These are phyloP conservation scores for Tolypocladium amazonense DNA, from an alignment of 2,329 filamentous ascomycete genomes.

Conservation along the genomic window DNA sequence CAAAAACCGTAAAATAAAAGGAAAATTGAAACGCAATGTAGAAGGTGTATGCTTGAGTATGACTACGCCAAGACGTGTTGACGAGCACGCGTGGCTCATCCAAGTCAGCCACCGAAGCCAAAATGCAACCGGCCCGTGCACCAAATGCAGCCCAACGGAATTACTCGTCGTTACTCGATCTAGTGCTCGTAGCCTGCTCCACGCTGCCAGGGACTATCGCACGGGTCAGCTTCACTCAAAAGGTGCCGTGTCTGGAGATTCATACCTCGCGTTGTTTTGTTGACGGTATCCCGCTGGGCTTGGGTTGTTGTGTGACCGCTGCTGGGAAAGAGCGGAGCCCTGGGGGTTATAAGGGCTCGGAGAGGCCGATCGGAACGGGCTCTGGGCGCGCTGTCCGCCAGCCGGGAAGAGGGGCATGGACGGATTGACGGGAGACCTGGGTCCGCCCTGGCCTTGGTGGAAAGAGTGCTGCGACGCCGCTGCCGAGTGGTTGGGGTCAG, in stretches of 20 bases:
- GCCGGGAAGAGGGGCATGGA: conserved; percentile 33
- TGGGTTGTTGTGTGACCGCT: conserved; percentile 18
- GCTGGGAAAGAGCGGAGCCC: conserved; percentile 11
- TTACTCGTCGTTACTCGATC: neutral
- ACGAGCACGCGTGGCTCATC: neutral
- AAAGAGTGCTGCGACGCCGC: conserved; percentile 21
- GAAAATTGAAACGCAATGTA: neutral
- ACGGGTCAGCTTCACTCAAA: conserved; percentile 7
- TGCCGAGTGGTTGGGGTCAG: conserved; percentile 12
- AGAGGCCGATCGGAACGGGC: conserved; percentile 22
- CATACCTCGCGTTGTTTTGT: conserved; percentile 30
- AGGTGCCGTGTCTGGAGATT: neutral
- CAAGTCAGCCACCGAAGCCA: neutral
- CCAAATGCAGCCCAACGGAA: neutral
- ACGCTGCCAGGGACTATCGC: conserved; percentile 32
- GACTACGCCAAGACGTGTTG: neutral
- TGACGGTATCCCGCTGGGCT: conserved; percentile 23
- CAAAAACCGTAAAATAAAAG: neutral
- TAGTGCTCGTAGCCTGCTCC: conserved; percentile 32
- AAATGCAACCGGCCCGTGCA: neutral
- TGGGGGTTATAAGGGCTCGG: conserved; percentile 20
- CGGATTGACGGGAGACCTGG: conserved; percentile 27
- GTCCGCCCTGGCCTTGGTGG: conserved; percentile 8
- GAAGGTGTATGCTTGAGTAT: neutral
- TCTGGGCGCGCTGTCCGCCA: conserved; percentile 21